Evolutionary conservation across 495 filamentous ascomycete genomes (phyloP), one percentile per base, ranked within the genome.

Genomic region (Halenospora varia): DNA sequence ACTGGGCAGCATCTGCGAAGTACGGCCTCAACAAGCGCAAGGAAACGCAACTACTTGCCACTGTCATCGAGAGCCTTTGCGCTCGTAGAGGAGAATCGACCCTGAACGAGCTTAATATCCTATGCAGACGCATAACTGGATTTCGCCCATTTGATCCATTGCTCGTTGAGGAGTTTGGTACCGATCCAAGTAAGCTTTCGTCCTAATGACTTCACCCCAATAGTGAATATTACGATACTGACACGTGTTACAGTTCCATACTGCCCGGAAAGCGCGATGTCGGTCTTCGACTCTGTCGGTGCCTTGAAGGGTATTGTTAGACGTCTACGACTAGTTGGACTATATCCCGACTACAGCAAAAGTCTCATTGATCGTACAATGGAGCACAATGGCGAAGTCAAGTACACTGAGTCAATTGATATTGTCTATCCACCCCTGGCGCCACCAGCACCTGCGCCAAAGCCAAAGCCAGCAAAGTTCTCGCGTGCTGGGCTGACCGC

Each of bases 91-190:
- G 17, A 3, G 45, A 15, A 11, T 11, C 56, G 1, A 53, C 44
- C 1, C 61, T 63, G 25, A 26, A 49, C 0, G 64, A 62, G 41
- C 24, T 67, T 1, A 48, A 59, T 19, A 13, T 67, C 10, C 25
- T 67, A 29, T 62, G 56, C 41, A 46, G 63, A 42, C 52, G 54
- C 22, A 63, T 61, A 46, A 39, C 1, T 45, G 57, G 53, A 4
- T 19, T 13, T 46, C 59, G 44, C 8, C 55, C 53, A 0, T 1
- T 9, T 24, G 26, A 49, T 9, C 19, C 8, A 10, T 6, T 3
- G 23, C 19, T 49, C n/a, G 6, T 23, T 24, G 18, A 47, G 6
- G 10, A 13, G 47, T 25, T 49, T 49, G 47, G 47, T 2, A 23
- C 9, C 25, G 22, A 22, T 51, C 48, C 48, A 35, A 6, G 29